phyloP scores from a whole-genome alignment of 2,329 filamentous ascomycete species.

The Graphiopsis chlorocephala region DNA sequence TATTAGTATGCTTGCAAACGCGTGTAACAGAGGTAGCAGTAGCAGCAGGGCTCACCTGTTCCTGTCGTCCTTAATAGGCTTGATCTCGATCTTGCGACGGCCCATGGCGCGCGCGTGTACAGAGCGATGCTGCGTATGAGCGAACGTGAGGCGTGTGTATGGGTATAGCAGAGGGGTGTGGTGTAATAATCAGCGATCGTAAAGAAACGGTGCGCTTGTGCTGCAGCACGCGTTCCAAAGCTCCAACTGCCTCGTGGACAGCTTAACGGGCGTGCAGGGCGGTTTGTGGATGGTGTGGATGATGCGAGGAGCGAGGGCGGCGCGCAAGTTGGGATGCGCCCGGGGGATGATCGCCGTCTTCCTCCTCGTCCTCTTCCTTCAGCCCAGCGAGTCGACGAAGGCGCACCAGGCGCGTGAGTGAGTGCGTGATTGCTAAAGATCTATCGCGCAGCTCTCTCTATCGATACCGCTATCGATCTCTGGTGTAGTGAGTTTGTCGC shows the following conservation, averaged over 20 bases:
- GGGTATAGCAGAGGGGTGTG: background rate
- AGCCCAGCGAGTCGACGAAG: background rate
- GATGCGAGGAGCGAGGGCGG: background rate
- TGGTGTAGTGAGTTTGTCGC: background rate
- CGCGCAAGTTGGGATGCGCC: background rate
- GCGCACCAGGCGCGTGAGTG: background rate
- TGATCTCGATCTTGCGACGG: constrained; percentile 99
- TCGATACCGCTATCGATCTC: background rate
- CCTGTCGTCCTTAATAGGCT: constrained; percentile 73
- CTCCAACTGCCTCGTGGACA: no score
- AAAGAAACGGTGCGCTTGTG: constrained; percentile 10
- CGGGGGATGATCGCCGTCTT: background rate
- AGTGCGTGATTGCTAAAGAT: background rate
- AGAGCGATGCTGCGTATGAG: background rate
- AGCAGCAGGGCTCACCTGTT: constrained; percentile 17
- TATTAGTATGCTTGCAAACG: constrained; percentile 11
- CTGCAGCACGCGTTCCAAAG: constrained; percentile 4
- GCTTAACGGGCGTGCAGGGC: constrained; percentile 9
- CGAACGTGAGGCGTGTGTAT: background rate
- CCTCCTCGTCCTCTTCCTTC: background rate
- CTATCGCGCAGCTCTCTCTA: background rate
- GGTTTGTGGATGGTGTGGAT: background rate
- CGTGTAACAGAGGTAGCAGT: background rate
- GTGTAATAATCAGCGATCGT: background rate
- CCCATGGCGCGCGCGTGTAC: constrained; percentile 62